Evolutionary conservation across 2,329 filamentous ascomycete species (phyloP).

Genomic region (Stagonosporopsis cucurbitacearum): DNA sequence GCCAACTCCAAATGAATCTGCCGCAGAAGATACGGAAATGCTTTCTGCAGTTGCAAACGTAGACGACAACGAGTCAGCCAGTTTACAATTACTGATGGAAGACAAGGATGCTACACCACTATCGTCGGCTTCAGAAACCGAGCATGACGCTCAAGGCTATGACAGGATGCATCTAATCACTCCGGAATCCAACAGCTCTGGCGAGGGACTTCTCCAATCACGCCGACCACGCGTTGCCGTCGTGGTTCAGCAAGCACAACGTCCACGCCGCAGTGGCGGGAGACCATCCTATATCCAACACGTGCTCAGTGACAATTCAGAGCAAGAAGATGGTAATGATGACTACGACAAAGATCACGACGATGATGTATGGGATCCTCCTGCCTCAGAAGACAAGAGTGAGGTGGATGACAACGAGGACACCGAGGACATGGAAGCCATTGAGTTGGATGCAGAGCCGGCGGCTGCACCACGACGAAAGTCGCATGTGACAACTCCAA

Average conservation of each 20-base stretch:
- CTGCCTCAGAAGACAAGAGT: not conserved
- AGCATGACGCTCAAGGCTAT: not conserved
- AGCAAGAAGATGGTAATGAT: constrained; percentile 2
- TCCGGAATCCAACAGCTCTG: not conserved
- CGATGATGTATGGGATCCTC: constrained; percentile 8
- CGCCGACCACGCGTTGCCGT: not conserved
- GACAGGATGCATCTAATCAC: not conserved
- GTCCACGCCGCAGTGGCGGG: constrained; percentile 16
- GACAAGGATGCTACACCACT: not conserved
- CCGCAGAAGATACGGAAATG: not conserved
- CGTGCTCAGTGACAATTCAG: constrained; percentile 2
- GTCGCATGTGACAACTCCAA: not conserved
- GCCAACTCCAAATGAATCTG: constrained; percentile 2
- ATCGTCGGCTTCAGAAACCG: not conserved
- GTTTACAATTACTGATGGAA: constrained; percentile 1
- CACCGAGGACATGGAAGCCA: not conserved
- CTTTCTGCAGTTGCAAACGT: not conserved
- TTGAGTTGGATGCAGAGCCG: not conserved
- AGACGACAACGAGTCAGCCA: not conserved
- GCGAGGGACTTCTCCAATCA: not conserved
- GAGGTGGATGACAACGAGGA: constrained; percentile 6
- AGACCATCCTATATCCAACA: constrained; percentile 25
- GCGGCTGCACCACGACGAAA: not conserved
- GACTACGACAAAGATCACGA: not conserved
- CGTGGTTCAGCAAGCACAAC: not conserved